Conservation (phyloP, 352 stramenopile genomes). For the Globisporangium apiculatum region DNA sequence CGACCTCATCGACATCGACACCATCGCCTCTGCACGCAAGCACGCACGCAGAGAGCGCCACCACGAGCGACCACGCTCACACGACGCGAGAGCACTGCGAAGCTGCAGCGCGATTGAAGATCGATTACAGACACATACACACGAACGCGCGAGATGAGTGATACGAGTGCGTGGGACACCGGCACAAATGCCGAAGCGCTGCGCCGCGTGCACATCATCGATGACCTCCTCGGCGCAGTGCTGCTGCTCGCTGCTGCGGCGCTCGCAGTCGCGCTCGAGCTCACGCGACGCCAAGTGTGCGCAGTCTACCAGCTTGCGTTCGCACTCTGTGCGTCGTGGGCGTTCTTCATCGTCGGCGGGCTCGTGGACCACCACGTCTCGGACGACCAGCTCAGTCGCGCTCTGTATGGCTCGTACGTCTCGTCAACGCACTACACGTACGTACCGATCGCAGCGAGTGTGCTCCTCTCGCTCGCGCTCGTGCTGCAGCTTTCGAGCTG, state of each 20-base stretch:
- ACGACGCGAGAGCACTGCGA: too few relatives aligned
- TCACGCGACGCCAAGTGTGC: slow-evolving; percentile 62
- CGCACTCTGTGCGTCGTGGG: slow-evolving; percentile 32
- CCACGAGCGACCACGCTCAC: not conserved
- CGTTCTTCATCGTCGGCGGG: slow-evolving; percentile 60
- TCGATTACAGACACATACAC: too few relatives aligned
- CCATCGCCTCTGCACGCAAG: not conserved
- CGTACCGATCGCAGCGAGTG: slow-evolving; percentile 30
- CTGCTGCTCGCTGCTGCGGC: slow-evolving; percentile 43
- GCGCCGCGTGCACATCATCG: slow-evolving; percentile 59
- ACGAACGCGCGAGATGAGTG: not conserved
- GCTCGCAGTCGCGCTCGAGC: slow-evolving; percentile 49
- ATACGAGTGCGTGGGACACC: slow-evolving; percentile 5
- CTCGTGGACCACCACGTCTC: slow-evolving; percentile 68
- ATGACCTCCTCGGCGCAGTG: slow-evolving; percentile 64
- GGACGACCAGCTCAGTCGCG: slow-evolving; percentile 59
- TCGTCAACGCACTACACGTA: slow-evolving; percentile 61
- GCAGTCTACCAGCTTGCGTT: slow-evolving; percentile 71
- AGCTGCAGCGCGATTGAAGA: too few relatives aligned
- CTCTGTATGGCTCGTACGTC: slow-evolving; percentile 58
- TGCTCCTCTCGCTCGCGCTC: slow-evolving; percentile 29
- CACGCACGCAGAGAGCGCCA: not conserved
- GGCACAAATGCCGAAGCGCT: slow-evolving; percentile 13
- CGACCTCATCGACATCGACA: not conserved
- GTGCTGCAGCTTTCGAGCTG: slow-evolving; percentile 46